Evolutionary conservation across 2,329 filamentous ascomycete genomes (phyloP), one percentile per base, ranked within the genome.

Genomic region (Fusarium sp.): DNA sequence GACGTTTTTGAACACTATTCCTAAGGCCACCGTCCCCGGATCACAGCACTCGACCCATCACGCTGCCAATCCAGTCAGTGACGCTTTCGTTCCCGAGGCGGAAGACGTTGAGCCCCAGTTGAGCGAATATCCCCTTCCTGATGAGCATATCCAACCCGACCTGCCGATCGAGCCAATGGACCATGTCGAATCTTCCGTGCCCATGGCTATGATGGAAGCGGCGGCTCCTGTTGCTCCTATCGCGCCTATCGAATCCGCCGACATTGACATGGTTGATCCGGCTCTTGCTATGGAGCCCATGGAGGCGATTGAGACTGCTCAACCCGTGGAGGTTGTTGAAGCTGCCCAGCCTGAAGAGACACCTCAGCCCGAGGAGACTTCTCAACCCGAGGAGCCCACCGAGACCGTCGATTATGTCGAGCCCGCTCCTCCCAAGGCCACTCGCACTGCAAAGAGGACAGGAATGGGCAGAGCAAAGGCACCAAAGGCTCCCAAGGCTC

Each of bases 91-190:
- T 33, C 60, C 60, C n/a, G 73, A 77, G 42, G 77, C 76, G 14
- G 77, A 78, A 36, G 73, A 54, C 7, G 77, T 53, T 23, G 62
- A 62, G 44, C 40, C 58, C 16, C 42, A 72, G 10, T 63, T 49
- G 3, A 69, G 66, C 13, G 53, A 54, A 38, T 67, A 71, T 14
- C 70, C 51, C 9, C 46, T 63, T 16, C 58, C 58, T 20, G 70
- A 71, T 25, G 73, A 73, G 25, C 68, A 76, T 27, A 75, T 75
- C 23, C 62, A 75, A 4, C 72, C 71, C 7, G 69, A 72, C 25
- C 44, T 75, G 42, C 71, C 73, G 6, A 49, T 75, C 27, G 77
- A 77, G n/a, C 73, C 79, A 16, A 79, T 80, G 44, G 79, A 67
- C 4, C 54, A 63, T 9, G 42, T 67, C 18, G 62, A 66, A 13